A percentile compares a stretch with the other conserved stretches of the same genome.
phyloP scores from a whole-genome alignment of 352 stramenopile species.

The Pythium insidiosum region DNA sequence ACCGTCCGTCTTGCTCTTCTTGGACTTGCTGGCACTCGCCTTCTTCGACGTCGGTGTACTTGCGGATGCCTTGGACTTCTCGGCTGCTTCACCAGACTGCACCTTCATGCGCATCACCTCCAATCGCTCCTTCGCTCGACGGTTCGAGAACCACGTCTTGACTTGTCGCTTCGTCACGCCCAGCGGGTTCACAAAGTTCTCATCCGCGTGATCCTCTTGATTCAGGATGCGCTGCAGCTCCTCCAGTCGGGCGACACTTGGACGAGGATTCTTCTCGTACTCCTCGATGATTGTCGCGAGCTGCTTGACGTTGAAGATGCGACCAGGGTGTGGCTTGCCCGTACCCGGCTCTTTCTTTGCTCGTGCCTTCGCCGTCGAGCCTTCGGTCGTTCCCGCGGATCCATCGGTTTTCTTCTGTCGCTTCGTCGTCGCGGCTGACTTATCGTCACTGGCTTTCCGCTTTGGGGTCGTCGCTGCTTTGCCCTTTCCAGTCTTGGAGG shows the following conservation, averaged over 20 bases:
- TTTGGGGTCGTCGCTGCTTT: conserved; percentile 3
- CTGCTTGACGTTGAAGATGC: conserved; percentile 84
- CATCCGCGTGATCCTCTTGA: conserved; percentile 54
- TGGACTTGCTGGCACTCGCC: too few species aligned
- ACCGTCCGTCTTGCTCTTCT: conserved; percentile 5
- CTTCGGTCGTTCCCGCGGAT: conserved; percentile 1
- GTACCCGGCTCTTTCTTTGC: conserved; percentile 12
- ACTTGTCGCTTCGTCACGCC: conserved; percentile 74
- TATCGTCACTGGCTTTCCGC: conserved; percentile 11
- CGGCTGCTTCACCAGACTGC: conserved; percentile 24
- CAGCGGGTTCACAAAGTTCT: conserved; percentile 28
- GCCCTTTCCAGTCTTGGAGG: conserved; percentile 7
- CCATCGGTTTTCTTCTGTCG: conserved; percentile 26
- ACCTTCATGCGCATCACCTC: conserved; percentile 79
- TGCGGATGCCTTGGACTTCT: neutral
- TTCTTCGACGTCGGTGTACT: conserved; percentile 8
- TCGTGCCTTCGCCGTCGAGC: conserved; percentile 12
- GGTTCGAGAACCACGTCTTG: conserved; percentile 82
- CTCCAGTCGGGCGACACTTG: conserved; percentile 50
- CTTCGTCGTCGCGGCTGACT: conserved; percentile 6
- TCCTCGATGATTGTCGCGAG: conserved; percentile 78
- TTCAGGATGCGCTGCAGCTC: conserved; percentile 70
- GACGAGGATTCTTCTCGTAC: conserved; percentile 77
- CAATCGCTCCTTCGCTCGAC: conserved; percentile 67
- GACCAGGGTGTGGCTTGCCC: conserved; percentile 32